A percentile compares a stretch with the other conserved stretches of the same genome.
Conservation (phyloP, 805 yeast species). For the Metschnikowia amazonensis region DNA sequence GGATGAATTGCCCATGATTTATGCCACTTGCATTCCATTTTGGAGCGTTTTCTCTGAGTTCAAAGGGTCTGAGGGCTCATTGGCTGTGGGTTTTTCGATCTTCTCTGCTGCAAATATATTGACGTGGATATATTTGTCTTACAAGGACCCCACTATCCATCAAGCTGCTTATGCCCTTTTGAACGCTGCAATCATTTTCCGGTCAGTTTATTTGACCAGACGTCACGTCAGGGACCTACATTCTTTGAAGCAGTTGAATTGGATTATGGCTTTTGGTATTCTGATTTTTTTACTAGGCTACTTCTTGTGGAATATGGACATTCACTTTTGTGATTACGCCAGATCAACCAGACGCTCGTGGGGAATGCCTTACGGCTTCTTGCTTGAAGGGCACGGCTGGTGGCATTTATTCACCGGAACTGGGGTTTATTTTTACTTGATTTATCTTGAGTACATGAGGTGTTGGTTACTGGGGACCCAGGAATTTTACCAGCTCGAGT, state of each 20-base stretch:
- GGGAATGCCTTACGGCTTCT: constrained; percentile 82
- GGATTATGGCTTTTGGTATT: constrained; percentile 58
- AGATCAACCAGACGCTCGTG: constrained; percentile 53
- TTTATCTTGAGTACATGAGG: constrained; percentile 72
- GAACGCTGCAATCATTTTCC: constrained; percentile 67
- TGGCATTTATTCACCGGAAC: constrained; percentile 89
- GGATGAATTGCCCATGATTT: constrained; percentile 97
- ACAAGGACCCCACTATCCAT: constrained; percentile 82
- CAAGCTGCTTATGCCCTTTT: constrained; percentile 80
- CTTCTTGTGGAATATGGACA: constrained; percentile 85
- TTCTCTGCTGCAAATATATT: constrained; percentile 53
- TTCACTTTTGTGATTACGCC: constrained; percentile 65
- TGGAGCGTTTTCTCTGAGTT: constrained; percentile 76
- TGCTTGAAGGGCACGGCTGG: constrained; percentile 95
- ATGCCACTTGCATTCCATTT: constrained; percentile 93
- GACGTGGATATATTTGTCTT: constrained; percentile 68
- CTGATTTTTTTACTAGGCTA: constrained; percentile 69
- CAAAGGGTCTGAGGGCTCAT: constrained; percentile 34
- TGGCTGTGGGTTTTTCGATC: constrained; percentile 46
- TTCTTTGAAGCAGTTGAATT: constrained; percentile 48
- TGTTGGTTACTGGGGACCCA: constrained; percentile 59
- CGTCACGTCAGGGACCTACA: constrained; percentile 48
- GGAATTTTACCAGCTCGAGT: constrained; percentile 50
- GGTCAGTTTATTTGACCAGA: constrained; percentile 51
- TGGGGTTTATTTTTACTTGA: constrained; percentile 83